Evolutionary conservation across 1,284 basidiomycete genomes (phyloP), one percentile per base, ranked within the genome.

Genomic region (Stygiomarasmius scandens): DNA sequence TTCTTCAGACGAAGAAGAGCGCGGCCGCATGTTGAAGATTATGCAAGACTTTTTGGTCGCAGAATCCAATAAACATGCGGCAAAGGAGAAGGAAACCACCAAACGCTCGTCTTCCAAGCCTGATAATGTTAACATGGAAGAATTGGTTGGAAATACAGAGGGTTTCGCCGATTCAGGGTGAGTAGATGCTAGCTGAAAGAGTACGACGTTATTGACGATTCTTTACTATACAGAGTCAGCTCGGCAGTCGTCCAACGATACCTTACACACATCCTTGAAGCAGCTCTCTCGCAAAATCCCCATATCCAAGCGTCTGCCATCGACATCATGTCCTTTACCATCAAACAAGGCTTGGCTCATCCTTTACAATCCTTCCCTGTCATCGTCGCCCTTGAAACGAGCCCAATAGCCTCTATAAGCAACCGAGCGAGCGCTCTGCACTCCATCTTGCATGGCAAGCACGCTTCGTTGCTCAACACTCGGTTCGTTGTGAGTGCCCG

Each of bases 161-260:
- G 92, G 89, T 0, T 95, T 98, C 70, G 94, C 95, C 0, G 96
- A 99, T 67, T 97, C 96, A 19, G 94, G 90, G 95, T 96, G 72
- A 67, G 68, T 51, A 20, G 25, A 19, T 23, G 8, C 20, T 2
- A 0, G 25, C n/a, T 2, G 6, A 10, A 24, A 23, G 25, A 14
- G 27, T 22, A 10, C 36, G 9, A 27, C 9, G 10, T 23, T 41
- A 54, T 52, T 49, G 56, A 56, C 43, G 23, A 24, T 32, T 24
- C 29, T 32, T 32, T 12, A 32, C 12, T 47, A 29, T 58, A 38
- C 63, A 96, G 96, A 45, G 93, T 98, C 53, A 93, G 92, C 69
- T 96, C 95, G 1, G 92, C 93, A 2, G 83, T 99, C 36, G 89
- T 98, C 1, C 97, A 99, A 68, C 89, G 95, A 29, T 98, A 98